These are phyloP conservation scores for Camellia japonica DNA, from an alignment of 148 eudicot genomes.

Conservation along the genomic window DNA sequence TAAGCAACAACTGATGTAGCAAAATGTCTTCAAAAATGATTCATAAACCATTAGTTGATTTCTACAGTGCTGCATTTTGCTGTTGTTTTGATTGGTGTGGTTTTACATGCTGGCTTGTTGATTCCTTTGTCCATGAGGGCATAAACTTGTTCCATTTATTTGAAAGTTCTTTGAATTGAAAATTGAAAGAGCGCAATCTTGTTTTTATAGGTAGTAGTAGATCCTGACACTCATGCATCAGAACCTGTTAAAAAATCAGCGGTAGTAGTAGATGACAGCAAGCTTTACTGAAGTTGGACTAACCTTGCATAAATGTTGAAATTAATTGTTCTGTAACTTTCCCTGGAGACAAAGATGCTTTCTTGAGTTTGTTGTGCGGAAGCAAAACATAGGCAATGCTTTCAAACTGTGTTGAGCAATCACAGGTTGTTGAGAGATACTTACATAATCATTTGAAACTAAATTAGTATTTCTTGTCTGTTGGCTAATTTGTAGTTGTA, in stretches of 20 bases:
- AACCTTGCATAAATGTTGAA: neutral
- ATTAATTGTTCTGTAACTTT: neutral
- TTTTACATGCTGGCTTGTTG: neutral
- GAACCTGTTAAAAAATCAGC: neutral
- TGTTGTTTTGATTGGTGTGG: neutral
- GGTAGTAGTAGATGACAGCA: constrained; percentile 14
- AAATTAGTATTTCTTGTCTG: neutral
- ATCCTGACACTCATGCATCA: neutral
- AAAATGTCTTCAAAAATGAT: neutral
- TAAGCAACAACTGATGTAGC: neutral
- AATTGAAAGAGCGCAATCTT: neutral
- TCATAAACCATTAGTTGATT: neutral
- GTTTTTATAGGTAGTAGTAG: constrained; percentile 12
- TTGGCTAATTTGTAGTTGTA: neutral
- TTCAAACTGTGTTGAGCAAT: neutral
- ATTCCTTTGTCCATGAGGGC: neutral
- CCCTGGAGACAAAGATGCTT: neutral
- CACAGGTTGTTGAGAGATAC: neutral
- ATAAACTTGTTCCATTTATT: neutral
- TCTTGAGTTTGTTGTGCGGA: neutral
- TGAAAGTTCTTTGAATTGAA: neutral
- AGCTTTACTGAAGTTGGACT: constrained; percentile 17
- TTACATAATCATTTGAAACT: neutral
- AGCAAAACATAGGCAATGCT: neutral
- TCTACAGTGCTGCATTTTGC: neutral